phyloP scores from a whole-genome alignment of 1,139 yeast species.

The Taiozyma sp. region DNA sequence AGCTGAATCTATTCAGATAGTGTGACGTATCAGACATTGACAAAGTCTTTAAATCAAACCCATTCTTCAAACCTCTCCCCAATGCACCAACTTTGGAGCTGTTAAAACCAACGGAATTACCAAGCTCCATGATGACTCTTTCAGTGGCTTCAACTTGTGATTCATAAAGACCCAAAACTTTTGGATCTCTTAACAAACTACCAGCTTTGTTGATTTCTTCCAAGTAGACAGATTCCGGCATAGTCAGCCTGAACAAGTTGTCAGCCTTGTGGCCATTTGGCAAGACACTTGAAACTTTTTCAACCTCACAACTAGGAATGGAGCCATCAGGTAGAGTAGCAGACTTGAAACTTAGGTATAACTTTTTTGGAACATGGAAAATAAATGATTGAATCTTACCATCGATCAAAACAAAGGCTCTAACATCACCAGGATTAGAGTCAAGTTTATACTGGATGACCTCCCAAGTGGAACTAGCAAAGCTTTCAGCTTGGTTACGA shows the following conservation, averaged over 20 bases:
- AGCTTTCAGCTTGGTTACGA: conserved; percentile 72
- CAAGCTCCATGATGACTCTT: conserved; percentile 75
- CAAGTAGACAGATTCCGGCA: conserved; percentile 61
- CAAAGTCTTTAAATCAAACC: conserved; percentile 67
- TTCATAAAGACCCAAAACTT: conserved; percentile 74
- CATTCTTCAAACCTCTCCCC: conserved; percentile 84
- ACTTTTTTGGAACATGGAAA: conserved; percentile 68
- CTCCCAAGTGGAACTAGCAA: conserved; percentile 81
- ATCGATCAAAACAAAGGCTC: conserved; percentile 66
- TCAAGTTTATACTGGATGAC: conserved; percentile 66
- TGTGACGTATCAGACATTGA: conserved; percentile 40
- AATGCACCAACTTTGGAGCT: conserved; percentile 67
- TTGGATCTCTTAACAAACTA: conserved; percentile 60
- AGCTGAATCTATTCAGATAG: conserved; percentile 49
- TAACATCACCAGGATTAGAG: conserved; percentile 65
- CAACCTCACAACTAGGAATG: conserved; percentile 53
- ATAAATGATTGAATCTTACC: conserved; percentile 70
- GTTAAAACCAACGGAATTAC: conserved; percentile 66
- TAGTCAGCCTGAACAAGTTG: conserved; percentile 54
- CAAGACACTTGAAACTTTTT: conserved; percentile 51
- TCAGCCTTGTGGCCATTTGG: conserved; percentile 68
- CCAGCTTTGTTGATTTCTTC: conserved; percentile 56
- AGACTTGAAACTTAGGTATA: conserved; percentile 65
- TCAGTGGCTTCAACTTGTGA: conserved; percentile 63
- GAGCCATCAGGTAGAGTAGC: conserved; percentile 39